Evolutionary conservation across 2,329 filamentous ascomycete species (phyloP).

Genomic region (Colletotrichum chrysophilum): DNA sequence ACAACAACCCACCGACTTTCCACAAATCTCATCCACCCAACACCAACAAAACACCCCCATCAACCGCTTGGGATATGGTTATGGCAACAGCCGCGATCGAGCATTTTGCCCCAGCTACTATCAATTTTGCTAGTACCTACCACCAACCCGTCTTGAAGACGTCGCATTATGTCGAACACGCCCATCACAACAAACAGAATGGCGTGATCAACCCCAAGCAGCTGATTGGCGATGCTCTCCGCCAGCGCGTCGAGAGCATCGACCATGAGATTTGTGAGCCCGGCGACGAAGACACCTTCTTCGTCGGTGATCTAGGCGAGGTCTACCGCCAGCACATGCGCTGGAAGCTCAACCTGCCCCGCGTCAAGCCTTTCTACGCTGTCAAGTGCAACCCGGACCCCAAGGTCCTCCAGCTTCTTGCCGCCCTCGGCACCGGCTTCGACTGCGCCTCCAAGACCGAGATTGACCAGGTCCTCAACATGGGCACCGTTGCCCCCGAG

Average conservation of each 20-base stretch:
- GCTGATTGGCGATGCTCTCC: constrained; percentile 85
- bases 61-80: constrained; percentile 61
- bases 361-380: constrained; percentile 96
- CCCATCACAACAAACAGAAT: constrained; percentile 42
- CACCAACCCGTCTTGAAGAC: constrained; percentile 54
- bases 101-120: constrained; percentile 51
- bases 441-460: constrained; percentile 98
- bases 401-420: constrained; percentile 85
- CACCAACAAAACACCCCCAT: constrained; percentile 11
- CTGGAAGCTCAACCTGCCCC: constrained; percentile 93
- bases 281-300: constrained; percentile 97
- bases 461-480: constrained; percentile 87
- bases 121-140: constrained; percentile 49
- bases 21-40: constrained; percentile 14
- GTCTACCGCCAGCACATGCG: constrained; percentile 98
- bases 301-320: constrained; percentile 96
- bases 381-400: constrained; percentile 99
- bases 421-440: constrained; percentile 89
- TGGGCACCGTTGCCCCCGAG: constrained; percentile 77
- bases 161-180: constrained; percentile 40
- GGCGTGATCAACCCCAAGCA: constrained; percentile 66
- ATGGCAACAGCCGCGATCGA: constrained; percentile 68
- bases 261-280: constrained; percentile 87
- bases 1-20: constrained; percentile 15
- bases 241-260: constrained; percentile 82